These are phyloP conservation scores for Talaromyces verruculosus DNA, from an alignment of 2,329 filamentous ascomycete species.

Conservation along the genomic window DNA sequence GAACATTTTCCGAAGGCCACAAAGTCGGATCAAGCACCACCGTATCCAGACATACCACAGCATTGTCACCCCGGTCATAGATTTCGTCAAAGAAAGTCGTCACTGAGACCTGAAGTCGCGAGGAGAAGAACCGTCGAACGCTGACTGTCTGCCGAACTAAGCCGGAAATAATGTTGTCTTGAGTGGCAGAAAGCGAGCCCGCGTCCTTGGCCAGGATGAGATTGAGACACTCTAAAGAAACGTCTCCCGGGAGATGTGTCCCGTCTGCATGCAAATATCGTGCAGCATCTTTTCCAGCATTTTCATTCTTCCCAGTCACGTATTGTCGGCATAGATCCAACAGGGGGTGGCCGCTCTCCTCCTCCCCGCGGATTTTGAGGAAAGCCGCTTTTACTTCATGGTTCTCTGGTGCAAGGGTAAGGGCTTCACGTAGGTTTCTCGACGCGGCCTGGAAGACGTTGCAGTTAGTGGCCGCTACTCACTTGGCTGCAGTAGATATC, in stretches of 20 bases:
- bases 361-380: slow-evolving; percentile 45
- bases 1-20: slow-evolving; percentile 46
- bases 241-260: slow-evolving; percentile 43
- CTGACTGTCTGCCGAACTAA: slow-evolving; percentile 45
- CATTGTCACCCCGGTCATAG: slow-evolving; percentile 49
- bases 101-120: slow-evolving; percentile 44
- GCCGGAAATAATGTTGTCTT: slow-evolving; percentile 50
- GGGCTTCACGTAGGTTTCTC: slow-evolving; percentile 51
- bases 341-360: slow-evolving; percentile 44
- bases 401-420: slow-evolving; percentile 48
- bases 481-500: not conserved
- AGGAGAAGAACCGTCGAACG: slow-evolving; percentile 46
- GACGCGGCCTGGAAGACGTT: slow-evolving; percentile 43
- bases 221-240: slow-evolving; percentile 46
- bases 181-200: slow-evolving; percentile 38
- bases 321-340: slow-evolving; percentile 48
- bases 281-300: slow-evolving; percentile 46
- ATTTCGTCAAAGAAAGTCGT: slow-evolving; percentile 52
- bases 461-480: slow-evolving; percentile 1
- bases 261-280: slow-evolving; percentile 46
- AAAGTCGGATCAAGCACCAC: slow-evolving; percentile 48
- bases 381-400: slow-evolving; percentile 48
- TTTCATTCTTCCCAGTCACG: slow-evolving; percentile 41
- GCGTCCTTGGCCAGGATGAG: slow-evolving; percentile 42
- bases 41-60: slow-evolving; percentile 48